phyloP scores from a whole-genome alignment of 1,139 yeast species.

The Taphrina populina region DNA sequence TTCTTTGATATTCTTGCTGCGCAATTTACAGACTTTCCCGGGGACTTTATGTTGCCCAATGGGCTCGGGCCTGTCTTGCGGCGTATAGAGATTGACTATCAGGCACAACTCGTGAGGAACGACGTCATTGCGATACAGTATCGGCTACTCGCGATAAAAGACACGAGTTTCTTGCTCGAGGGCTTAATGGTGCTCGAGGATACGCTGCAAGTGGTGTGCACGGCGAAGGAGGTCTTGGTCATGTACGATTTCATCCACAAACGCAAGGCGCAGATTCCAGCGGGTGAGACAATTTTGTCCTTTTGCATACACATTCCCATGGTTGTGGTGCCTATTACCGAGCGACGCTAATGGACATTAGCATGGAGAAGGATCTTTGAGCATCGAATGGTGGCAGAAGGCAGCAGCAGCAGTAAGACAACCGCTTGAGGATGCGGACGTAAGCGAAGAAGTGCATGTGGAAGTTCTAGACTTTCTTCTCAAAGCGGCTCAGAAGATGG shows the following conservation, averaged over 20 bases:
- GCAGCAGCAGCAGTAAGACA: no score
- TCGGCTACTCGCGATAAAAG: conserved; percentile 4
- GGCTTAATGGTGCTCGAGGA: conserved; percentile 22
- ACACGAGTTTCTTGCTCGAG: conserved; percentile 12
- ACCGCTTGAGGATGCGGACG: no score
- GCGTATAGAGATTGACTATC: conserved; percentile 14
- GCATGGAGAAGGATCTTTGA: no score
- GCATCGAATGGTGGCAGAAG: no score
- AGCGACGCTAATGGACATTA: no score
- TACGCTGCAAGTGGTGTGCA: conserved; percentile 14
- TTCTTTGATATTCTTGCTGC: conserved; percentile 26
- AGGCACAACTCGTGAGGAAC: conserved; percentile 24
- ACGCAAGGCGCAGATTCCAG: conserved; percentile 15
- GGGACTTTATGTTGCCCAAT: conserved; percentile 16
- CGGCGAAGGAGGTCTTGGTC: conserved; percentile 24
- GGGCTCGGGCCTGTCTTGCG: conserved; percentile 25
- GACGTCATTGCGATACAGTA: conserved; percentile 25
- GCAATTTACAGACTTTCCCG: conserved; percentile 3
- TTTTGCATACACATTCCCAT: no score
- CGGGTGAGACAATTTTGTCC: conserved; percentile 7
- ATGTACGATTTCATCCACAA: conserved; percentile 23
- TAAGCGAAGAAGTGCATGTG: no score
- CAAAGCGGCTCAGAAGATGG: no score
- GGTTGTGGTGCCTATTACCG: no score
- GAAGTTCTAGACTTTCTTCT: no score